These are phyloP conservation scores for Dendrocalamus latiflorus DNA, from an alignment of 202 grass and related monocot genomes.

Conservation along the genomic window DNA sequence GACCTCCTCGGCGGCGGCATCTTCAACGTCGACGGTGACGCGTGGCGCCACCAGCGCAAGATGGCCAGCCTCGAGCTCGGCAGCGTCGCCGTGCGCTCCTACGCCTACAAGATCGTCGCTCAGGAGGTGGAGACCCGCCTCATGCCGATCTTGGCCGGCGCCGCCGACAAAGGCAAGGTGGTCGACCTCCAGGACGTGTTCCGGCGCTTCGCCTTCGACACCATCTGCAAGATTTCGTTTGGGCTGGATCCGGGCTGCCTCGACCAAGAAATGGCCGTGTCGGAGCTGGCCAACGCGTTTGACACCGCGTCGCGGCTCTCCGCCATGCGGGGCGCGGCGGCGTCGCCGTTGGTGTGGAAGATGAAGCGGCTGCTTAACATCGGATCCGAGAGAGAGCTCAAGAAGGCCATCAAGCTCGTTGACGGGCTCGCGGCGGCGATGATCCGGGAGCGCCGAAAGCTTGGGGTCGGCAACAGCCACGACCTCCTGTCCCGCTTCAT, in stretches of 20 bases:
- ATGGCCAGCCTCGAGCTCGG: slow-evolving; percentile 53
- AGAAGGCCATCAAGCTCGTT: slow-evolving; percentile 28
- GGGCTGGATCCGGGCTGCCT: slow-evolving; percentile 53
- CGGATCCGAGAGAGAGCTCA: slow-evolving; percentile 50
- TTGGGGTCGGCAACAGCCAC: slow-evolving; percentile 29
- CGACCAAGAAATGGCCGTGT: too few relatives aligned
- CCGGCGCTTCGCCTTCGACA: slow-evolving; percentile 64
- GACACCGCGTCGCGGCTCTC: too few relatives aligned
- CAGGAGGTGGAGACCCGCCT: slow-evolving; percentile 32
- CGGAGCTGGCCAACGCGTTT: too few relatives aligned
- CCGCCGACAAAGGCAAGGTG: neutral
- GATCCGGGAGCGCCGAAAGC: slow-evolving; percentile 40
- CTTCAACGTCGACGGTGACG: slow-evolving; percentile 64
- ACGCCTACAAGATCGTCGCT: slow-evolving; percentile 31
- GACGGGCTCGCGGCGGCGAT: slow-evolving; percentile 30
- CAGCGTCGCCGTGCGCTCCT: slow-evolving; percentile 33
- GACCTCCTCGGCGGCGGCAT: too few relatives aligned
- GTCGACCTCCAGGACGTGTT: slow-evolving; percentile 64
- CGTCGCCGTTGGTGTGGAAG: too few relatives aligned
- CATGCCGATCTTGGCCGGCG: slow-evolving; percentile 33
- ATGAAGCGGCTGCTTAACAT: too few relatives aligned
- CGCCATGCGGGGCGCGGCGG: too few relatives aligned
- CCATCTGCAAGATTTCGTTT: slow-evolving; percentile 65
- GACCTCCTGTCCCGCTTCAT: slow-evolving; percentile 74
- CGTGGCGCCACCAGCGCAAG: slow-evolving; percentile 63